Conservation (phyloP, 257 asterid genomes). For the Lithospermum erythrorhizon region DNA sequence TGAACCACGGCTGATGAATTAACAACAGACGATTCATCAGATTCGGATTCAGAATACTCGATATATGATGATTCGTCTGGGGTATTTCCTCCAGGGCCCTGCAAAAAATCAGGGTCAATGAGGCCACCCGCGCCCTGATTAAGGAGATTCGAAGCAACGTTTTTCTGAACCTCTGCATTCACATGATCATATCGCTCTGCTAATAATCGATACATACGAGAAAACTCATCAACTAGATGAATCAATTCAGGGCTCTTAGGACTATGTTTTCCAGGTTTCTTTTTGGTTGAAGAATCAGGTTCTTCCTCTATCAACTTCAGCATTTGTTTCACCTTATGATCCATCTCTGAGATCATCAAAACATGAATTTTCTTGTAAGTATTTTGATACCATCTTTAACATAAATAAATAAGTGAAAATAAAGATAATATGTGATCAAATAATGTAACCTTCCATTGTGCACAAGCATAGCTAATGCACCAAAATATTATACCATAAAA, state of each 20-base stretch:
- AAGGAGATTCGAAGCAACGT: constrained; percentile 52
- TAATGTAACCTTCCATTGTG: no score
- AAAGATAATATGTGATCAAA: no score
- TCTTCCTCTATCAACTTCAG: constrained; percentile 53
- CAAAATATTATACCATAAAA: no score
- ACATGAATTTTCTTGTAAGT: neutral
- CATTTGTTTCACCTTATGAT: constrained; percentile 51
- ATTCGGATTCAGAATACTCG: constrained; percentile 53
- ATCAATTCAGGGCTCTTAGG: constrained; percentile 56
- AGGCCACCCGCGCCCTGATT: constrained; percentile 64
- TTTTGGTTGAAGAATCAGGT: constrained; percentile 60
- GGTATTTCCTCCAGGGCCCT: constrained; percentile 32
- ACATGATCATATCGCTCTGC: constrained; percentile 64
- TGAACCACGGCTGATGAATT: constrained; percentile 28
- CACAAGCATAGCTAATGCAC: no score
- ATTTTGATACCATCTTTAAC: no score
- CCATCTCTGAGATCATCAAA: constrained; percentile 54
- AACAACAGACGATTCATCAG: constrained; percentile 58
- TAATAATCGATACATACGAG: constrained; percentile 48
- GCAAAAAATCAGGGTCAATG: constrained; percentile 54
- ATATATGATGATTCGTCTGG: constrained; percentile 54
- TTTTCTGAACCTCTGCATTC: constrained; percentile 48
- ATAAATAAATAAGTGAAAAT: no score
- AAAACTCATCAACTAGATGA: constrained; percentile 55
- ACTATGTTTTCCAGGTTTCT: constrained; percentile 49